Conservation (phyloP, 345 rosid species). For the Boechera stricta region DNA sequence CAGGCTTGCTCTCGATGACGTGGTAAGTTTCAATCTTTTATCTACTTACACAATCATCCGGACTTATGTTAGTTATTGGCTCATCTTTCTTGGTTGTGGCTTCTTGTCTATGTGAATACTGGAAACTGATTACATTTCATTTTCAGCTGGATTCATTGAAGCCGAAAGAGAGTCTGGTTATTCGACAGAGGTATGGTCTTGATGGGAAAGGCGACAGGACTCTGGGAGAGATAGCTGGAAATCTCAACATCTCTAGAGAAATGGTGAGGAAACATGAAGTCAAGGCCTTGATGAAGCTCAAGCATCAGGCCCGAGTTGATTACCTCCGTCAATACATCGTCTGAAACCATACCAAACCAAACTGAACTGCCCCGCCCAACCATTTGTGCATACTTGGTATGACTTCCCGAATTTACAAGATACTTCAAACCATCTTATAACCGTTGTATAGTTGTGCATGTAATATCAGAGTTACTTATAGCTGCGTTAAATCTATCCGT, state of each 20-base stretch:
- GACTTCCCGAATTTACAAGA: neutral
- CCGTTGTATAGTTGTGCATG: constrained; percentile 42
- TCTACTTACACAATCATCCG: constrained; percentile 3
- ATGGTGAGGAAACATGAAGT: constrained; percentile 98
- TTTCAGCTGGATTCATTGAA: constrained; percentile 84
- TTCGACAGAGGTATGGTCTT: constrained; percentile 90
- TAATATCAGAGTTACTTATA: constrained; percentile 35
- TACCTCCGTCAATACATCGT: constrained; percentile 74
- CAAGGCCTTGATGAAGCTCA: constrained; percentile 96
- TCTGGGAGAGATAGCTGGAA: constrained; percentile 88
- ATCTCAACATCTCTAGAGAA: constrained; percentile 92
- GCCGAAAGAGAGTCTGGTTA: constrained; percentile 94
- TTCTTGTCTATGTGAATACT: neutral
- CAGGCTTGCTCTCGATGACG: constrained; percentile 97
- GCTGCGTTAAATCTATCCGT: constrained; percentile 5
- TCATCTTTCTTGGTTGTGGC: constrained; percentile 2
- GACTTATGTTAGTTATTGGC: neutral
- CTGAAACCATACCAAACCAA: constrained; percentile 47
- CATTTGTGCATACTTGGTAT: constrained; percentile 15
- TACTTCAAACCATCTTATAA: neutral
- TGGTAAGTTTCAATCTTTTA: constrained; percentile 53
- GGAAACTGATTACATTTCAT: constrained; percentile 1
- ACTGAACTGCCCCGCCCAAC: neutral
- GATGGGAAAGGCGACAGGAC: constrained; percentile 97
- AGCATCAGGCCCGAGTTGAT: constrained; percentile 87